phyloP scores from a whole-genome alignment of 495 filamentous ascomycete species.

The Aspergillus coremiiformis region DNA sequence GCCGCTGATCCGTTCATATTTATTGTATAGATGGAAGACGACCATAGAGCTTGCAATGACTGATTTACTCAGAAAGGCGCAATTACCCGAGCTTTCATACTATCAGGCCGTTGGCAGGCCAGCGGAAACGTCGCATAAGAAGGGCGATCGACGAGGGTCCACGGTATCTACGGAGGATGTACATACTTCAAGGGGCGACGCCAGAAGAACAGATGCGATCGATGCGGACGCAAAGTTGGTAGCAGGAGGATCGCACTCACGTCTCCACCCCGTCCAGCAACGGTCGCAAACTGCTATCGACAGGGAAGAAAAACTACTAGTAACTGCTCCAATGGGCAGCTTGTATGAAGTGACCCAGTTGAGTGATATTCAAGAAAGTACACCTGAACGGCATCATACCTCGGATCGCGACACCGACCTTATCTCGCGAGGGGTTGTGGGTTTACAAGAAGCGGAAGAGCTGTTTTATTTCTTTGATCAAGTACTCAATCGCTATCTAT shows the following conservation, averaged over 20 bases:
- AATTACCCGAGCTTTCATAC: slow-evolving; percentile 41
- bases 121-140: slow-evolving; percentile 30
- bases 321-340: slow-evolving; percentile 52
- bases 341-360: slow-evolving; percentile 55
- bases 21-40: slow-evolving; percentile 35
- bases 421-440: slow-evolving; percentile 43
- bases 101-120: slow-evolving; percentile 35
- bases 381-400: slow-evolving; percentile 27
- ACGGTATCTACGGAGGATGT: slow-evolving; percentile 34
- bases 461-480: slow-evolving; percentile 44
- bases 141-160: slow-evolving; percentile 32
- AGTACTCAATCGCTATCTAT: slow-evolving; percentile 48
- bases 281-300: slow-evolving; percentile 37
- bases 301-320: slow-evolving; percentile 39
- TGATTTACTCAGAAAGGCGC: slow-evolving; percentile 38
- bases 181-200: slow-evolving; percentile 6
- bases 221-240: slow-evolving; percentile 8
- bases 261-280: slow-evolving; percentile 19
- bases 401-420: slow-evolving; percentile 44
- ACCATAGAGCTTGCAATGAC: slow-evolving; percentile 42
- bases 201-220: slow-evolving; percentile 13
- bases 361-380: slow-evolving; percentile 37
- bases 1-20: slow-evolving; percentile 1
- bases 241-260: slow-evolving; percentile 13
- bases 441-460: slow-evolving; percentile 42